Base-by-base conservation (phyloP, 495 filamentous ascomycete species). In the Articulospora tetracladia region DNA sequence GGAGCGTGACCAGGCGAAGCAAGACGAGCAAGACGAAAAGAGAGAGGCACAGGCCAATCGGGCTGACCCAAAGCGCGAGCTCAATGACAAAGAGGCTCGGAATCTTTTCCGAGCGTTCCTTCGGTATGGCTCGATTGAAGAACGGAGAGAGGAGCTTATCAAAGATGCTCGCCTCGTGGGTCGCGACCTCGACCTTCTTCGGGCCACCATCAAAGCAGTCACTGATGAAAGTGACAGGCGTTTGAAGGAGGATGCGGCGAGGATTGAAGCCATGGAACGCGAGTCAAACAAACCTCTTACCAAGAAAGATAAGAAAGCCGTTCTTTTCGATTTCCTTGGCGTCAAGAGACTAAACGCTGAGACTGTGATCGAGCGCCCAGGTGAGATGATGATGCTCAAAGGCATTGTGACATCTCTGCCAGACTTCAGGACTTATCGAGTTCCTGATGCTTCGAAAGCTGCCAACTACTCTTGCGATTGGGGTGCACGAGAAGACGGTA, bases 291-390 rank as follows among this genome's bases (percentile, higher is more conserved):
- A 91, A 67, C 80, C 85, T 8, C 63, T 89, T 3, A 96, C 93
- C 0, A 97, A 97, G 76, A 98, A 98, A 69, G 93, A 98, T 68
- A 91, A 89, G 71, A 98, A 98, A 67, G 93, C 95, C 0, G 91
- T 97, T 19, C 76, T 98, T 44, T 97, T 99, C 62, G 91, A 97
- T 65, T 94, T 90, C 69, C 86, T 88, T 30, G 92, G 91, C 34
- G 90, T 96, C 23, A 93, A 94, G 68, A 89, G 93, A 51, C 80
- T 96, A 63, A 99, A 99, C 70, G 95, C 94, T 1, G 91, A 93
- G 71, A 98, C 93, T 0, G 88, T 97, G 58, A 79, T 95, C 1
- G 91, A 97, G 57, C 88, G 94, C 6, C 92, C 93, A 0, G 82
- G 83, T 17, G 92, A 98, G 70, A 88, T 98, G 79, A 86, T 84